Conservation (phyloP, 345 rosid genomes). For the Linum lewisii region DNA sequence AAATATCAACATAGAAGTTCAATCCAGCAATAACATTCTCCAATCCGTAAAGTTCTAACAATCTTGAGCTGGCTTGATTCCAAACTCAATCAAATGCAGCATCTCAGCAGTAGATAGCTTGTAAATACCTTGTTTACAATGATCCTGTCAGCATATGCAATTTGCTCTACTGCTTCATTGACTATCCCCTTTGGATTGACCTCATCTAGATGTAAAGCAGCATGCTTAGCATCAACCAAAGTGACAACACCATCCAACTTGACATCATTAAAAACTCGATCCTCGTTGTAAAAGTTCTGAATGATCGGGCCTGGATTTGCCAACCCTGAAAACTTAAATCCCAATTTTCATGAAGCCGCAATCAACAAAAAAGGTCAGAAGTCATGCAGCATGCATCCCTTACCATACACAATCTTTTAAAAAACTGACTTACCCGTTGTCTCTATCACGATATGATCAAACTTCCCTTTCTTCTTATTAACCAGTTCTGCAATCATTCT, state of each 20-base stretch:
- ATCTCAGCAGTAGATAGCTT: not conserved
- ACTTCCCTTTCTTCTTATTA: slow-evolving; percentile 65
- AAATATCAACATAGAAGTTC: too few relatives aligned
- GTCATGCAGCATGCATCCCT: too few relatives aligned
- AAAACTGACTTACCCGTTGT: slow-evolving; percentile 51
- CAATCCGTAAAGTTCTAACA: not conserved
- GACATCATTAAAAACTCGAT: slow-evolving; percentile 66
- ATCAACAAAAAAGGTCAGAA: not conserved
- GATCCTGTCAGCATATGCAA: slow-evolving; percentile 90
- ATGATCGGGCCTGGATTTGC: slow-evolving; percentile 95
- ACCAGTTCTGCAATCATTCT: slow-evolving; percentile 87
- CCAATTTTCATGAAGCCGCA: not conserved
- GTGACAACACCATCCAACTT: slow-evolving; percentile 95
- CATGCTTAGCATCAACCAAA: slow-evolving; percentile 95
- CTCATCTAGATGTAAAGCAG: slow-evolving; percentile 65
- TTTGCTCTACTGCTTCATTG: slow-evolving; percentile 95
- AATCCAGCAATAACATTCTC: not conserved
- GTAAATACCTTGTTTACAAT: slow-evolving; percentile 70
- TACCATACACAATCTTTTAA: too few relatives aligned
- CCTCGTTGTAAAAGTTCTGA: slow-evolving; percentile 95
- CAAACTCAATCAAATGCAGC: not conserved
- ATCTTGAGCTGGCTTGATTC: not conserved
- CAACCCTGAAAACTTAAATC: slow-evolving; percentile 42
- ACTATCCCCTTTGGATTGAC: slow-evolving; percentile 87
- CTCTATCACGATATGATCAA: slow-evolving; percentile 90